A percentile compares a stretch with the other conserved stretches of the same genome.
Conservation (phyloP, 306 rosid genomes). For the Castanea crenata region DNA sequence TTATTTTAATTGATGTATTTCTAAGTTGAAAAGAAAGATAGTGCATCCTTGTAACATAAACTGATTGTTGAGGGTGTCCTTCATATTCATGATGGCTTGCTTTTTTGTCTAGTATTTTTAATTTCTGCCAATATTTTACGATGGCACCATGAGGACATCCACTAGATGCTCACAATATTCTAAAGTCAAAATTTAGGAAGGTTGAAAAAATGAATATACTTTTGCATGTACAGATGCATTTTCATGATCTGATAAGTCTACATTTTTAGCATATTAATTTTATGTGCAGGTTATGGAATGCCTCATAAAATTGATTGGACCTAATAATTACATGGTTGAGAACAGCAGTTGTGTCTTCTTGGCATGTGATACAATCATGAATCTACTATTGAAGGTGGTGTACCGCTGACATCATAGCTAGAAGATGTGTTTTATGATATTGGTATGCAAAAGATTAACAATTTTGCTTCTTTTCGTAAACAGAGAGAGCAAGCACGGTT, state of each 20-base stretch:
- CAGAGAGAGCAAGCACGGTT: constrained; percentile 59
- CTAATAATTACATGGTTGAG: constrained; percentile 36
- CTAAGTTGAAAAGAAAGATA: neutral
- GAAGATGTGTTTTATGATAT: constrained; percentile 8
- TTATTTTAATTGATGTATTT: neutral
- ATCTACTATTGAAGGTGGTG: constrained; percentile 74
- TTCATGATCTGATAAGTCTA: neutral
- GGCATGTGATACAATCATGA: constrained; percentile 89
- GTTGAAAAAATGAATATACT: neutral
- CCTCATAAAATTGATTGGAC: constrained; percentile 56
- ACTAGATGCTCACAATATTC: neutral
- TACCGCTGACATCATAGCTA: constrained; percentile 9
- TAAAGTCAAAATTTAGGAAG: neutral
- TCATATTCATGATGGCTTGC: constrained; percentile 1
- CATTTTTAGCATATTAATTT: constrained; percentile 20
- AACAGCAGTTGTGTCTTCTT: constrained; percentile 58
- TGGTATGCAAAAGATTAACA: constrained; percentile 20
- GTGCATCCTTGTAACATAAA: neutral
- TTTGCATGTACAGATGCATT: neutral
- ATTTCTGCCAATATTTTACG: neutral
- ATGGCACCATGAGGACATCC: neutral
- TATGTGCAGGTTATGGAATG: constrained; percentile 74
- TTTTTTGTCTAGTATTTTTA: neutral
- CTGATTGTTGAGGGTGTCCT: neutral
- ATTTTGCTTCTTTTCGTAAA: constrained; percentile 20